Percentiles rank a stretch among this genome's conserved stretches.
These are phyloP conservation scores for Phaseolus coccineus DNA, from an alignment of 331 rosid genomes.

Conservation along the genomic window DNA sequence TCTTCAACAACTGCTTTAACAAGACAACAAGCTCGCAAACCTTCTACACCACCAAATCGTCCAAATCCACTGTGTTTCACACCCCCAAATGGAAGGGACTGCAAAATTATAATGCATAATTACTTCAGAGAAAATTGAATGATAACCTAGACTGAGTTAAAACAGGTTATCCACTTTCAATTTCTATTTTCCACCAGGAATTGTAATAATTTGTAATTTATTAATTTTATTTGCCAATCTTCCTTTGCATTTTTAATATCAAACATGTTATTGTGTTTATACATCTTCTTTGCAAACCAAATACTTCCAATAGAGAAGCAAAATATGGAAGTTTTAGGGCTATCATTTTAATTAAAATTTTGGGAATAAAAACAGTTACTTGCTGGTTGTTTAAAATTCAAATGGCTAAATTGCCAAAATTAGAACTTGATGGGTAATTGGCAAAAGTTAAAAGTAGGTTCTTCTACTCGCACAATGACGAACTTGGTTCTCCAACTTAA, in stretches of 20 bases:
- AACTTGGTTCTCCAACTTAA: too few relatives aligned
- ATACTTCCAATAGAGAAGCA: not conserved
- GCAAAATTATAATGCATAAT: slow-evolving; percentile 50
- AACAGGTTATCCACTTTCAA: not conserved
- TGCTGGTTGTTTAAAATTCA: not conserved
- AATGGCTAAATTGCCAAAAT: not conserved
- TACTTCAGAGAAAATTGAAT: slow-evolving; percentile 16
- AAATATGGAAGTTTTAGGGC: not conserved
- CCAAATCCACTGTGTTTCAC: slow-evolving; percentile 93
- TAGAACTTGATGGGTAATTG: not conserved
- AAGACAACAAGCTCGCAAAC: slow-evolving; percentile 94
- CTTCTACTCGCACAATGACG: too few relatives aligned
- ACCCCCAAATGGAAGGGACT: slow-evolving; percentile 97
- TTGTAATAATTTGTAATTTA: not conserved
- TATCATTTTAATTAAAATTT: not conserved
- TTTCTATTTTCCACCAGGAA: not conserved
- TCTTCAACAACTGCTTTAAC: slow-evolving; percentile 90
- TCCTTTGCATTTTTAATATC: not conserved
- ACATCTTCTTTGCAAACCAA: not conserved
- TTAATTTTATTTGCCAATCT: slow-evolving; percentile 7
- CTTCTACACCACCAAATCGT: slow-evolving; percentile 88
- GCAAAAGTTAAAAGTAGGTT: not conserved
- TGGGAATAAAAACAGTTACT: not conserved
- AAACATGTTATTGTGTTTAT: not conserved
- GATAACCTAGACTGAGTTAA: not conserved